phyloP scores from a whole-genome alignment of 305 asterid species.

The Fraxinus greggii region DNA sequence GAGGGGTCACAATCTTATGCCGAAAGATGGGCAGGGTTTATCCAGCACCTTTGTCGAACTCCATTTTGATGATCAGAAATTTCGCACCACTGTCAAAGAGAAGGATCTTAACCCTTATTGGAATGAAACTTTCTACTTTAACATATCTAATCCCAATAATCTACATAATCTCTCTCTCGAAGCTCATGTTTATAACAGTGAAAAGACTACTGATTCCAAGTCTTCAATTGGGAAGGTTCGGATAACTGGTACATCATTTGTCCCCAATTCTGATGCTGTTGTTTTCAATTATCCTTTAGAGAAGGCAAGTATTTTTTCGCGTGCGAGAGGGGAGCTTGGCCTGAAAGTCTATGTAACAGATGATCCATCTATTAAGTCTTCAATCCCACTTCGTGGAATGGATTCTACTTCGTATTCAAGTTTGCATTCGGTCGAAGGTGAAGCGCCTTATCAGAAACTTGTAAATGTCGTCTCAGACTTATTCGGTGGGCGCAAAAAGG shows the following conservation, averaged over 20 bases:
- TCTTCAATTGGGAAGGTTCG: constrained; percentile 73
- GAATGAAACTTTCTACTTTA: constrained; percentile 81
- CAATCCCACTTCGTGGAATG: constrained; percentile 42
- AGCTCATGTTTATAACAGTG: constrained; percentile 62
- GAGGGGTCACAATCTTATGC: constrained; percentile 73
- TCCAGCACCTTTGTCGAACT: constrained; percentile 76
- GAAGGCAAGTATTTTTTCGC: constrained; percentile 59
- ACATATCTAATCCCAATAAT: constrained; percentile 53
- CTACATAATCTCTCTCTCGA: constrained; percentile 60
- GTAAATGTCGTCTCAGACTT: constrained; percentile 27
- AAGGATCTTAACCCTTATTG: constrained; percentile 79
- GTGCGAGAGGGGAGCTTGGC: constrained; percentile 76
- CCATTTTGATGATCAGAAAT: constrained; percentile 68
- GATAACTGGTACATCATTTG: constrained; percentile 62
- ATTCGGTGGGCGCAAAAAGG: constrained; percentile 39
- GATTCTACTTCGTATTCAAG: constrained; percentile 45
- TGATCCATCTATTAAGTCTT: constrained; percentile 56
- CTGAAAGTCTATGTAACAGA: constrained; percentile 67
- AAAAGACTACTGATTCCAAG: constrained; percentile 41
- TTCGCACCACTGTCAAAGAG: constrained; percentile 70
- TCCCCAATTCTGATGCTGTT: constrained; percentile 70
- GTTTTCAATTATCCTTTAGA: constrained; percentile 75
- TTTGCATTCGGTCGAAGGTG: constrained; percentile 37
- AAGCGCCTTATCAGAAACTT: constrained; percentile 28
- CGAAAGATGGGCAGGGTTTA: constrained; percentile 83